Conservation (phyloP, 2,329 filamentous ascomycete genomes). For the Aureobasidium leucospermi region DNA sequence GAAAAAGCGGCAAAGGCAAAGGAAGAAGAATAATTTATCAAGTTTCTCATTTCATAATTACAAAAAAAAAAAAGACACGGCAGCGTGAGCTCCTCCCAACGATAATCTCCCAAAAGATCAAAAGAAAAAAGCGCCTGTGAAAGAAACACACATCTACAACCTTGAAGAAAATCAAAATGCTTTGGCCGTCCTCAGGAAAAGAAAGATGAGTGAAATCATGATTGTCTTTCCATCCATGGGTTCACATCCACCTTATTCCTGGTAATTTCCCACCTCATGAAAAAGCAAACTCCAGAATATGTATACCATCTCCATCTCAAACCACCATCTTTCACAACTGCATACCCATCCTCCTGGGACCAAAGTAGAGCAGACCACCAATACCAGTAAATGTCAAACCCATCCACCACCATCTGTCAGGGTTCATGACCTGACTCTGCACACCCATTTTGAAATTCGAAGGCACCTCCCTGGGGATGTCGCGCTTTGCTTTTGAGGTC, state of each 20-base stretch:
- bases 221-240: not conserved
- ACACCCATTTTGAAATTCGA: slow-evolving; percentile 32
- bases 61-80: not conserved
- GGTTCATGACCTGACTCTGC: slow-evolving; percentile 28
- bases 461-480: slow-evolving; percentile 27
- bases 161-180: not conserved
- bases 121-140: not conserved
- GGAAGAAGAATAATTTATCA: not conserved
- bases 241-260: too few species aligned
- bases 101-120: not conserved
- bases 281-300: not conserved
- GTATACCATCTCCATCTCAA: not conserved
- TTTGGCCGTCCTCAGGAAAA: not conserved
- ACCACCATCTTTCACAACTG: not conserved
- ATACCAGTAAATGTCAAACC: slow-evolving; percentile 41
- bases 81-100: not conserved
- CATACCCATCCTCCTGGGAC: slow-evolving; percentile 28
- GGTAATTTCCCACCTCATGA: not conserved
- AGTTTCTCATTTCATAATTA: slow-evolving; percentile 1
- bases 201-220: not conserved
- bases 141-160: not conserved
- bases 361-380: slow-evolving; percentile 42
- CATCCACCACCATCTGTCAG: slow-evolving; percentile 45
- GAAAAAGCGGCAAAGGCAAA: not conserved
- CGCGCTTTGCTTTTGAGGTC: slow-evolving; percentile 19